Evolutionary conservation across 23 red algal species (phyloP).

Genomic region (Gracilaria gracilis): DNA sequence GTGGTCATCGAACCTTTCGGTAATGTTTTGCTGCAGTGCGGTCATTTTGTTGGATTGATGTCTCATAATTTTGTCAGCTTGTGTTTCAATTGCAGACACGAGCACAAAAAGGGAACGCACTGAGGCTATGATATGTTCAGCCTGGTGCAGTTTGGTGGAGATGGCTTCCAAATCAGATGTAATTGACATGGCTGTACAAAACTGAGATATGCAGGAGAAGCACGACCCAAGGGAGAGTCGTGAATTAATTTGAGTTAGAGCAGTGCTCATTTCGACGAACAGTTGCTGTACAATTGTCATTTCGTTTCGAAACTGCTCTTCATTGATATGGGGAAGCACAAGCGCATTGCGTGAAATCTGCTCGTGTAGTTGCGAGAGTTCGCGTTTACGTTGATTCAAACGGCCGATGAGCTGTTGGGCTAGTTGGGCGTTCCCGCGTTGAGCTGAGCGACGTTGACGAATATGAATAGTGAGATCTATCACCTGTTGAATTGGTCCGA

Average conservation of each 20-base stretch:
- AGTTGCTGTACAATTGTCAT: neutral
- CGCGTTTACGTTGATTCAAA: neutral
- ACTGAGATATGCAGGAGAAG: neutral
- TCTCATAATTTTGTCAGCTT: constrained; percentile 13
- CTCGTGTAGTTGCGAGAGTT: neutral
- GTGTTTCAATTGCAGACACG: neutral
- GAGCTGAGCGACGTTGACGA: constrained; percentile 7
- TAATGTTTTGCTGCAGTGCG: neutral
- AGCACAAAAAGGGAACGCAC: constrained; percentile 23
- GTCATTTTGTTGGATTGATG: neutral
- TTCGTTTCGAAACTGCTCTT: neutral
- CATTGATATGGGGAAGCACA: neutral
- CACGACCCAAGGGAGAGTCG: neutral
- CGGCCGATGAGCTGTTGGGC: neutral
- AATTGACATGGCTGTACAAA: constrained; percentile 3
- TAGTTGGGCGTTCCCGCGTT: neutral
- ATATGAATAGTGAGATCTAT: constrained; percentile 1
- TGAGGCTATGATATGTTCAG: constrained; percentile 6
- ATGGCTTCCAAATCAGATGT: neutral
- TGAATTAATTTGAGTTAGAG: neutral
- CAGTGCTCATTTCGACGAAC: neutral
- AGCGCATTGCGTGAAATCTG: neutral
- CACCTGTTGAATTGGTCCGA: neutral
- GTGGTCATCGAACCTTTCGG: neutral
- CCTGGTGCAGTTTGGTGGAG: neutral